Percentiles rank a stretch among this genome's conserved stretches.
phyloP scores from a whole-genome alignment of 2,329 filamentous ascomycete species.

The Venturia nashicola region DNA sequence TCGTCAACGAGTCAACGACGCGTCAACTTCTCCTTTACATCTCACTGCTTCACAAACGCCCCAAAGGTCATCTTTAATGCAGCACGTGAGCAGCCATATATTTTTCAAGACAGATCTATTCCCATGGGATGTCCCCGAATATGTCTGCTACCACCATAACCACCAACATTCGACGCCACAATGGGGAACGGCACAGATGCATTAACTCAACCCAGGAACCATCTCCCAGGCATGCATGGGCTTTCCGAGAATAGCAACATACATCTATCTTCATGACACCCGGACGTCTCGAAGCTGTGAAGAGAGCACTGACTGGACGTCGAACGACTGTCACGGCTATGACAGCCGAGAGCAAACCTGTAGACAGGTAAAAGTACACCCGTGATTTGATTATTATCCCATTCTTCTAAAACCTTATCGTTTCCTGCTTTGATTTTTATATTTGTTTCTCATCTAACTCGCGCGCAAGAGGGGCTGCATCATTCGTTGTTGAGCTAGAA shows the following conservation, averaged over 20 bases:
- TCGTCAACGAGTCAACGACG: too few relatives aligned
- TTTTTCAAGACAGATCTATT: background rate
- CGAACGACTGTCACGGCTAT: background rate
- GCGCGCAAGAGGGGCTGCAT: background rate
- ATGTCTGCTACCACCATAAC: background rate
- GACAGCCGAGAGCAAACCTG: background rate
- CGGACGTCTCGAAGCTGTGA: background rate
- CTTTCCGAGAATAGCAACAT: background rate
- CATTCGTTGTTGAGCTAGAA: background rate
- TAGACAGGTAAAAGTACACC: background rate
- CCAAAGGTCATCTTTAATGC: too few relatives aligned
- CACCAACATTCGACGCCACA: background rate
- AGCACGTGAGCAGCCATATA: background rate
- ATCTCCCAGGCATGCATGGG: background rate
- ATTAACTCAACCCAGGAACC: too few relatives aligned
- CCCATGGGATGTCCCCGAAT: background rate
- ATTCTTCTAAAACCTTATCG: background rate
- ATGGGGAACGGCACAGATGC: background rate
- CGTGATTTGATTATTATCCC: background rate
- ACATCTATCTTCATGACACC: background rate
- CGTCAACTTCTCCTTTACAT: too few relatives aligned
- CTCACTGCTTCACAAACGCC: too few relatives aligned
- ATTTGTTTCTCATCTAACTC: background rate
- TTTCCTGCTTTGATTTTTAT: slow-evolving; percentile 2
- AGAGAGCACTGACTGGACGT: background rate